Percentiles rank a stretch among this genome's conserved stretches.
phyloP scores from a whole-genome alignment of 1,284 basidiomycete genomes.

The Pascua guehoae region DNA sequence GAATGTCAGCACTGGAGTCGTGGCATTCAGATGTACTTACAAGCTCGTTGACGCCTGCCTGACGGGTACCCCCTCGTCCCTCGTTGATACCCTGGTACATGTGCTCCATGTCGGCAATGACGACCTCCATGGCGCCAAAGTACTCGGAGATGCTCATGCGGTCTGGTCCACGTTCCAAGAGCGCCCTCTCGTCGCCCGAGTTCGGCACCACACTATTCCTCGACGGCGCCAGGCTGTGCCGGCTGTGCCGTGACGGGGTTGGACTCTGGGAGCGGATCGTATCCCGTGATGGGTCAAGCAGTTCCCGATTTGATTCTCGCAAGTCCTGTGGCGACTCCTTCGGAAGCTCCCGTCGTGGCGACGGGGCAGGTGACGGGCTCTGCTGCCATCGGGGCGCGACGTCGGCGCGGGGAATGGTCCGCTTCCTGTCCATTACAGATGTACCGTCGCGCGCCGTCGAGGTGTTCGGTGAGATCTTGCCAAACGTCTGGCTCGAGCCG shows the following conservation, averaged over 20 bases:
- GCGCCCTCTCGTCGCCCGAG: slow-evolving; percentile 35
- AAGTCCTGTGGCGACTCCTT: too few species aligned
- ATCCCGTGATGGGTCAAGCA: too few species aligned
- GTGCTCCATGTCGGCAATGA: slow-evolving; percentile 43
- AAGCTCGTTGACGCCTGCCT: slow-evolving; percentile 42
- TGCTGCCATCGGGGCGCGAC: slow-evolving; percentile 13
- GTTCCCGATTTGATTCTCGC: neutral
- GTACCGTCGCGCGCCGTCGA: neutral
- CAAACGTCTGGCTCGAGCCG: neutral
- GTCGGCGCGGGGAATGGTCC: slow-evolving; percentile 15
- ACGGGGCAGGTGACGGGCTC: neutral
- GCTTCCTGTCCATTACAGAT: slow-evolving; percentile 18
- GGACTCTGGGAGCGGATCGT: too few species aligned
- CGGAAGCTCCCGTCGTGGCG: neutral
- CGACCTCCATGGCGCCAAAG: slow-evolving; percentile 38
- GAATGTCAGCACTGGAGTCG: neutral
- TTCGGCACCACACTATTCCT: neutral
- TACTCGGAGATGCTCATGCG: slow-evolving; percentile 42
- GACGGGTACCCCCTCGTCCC: slow-evolving; percentile 40
- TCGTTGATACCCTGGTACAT: slow-evolving; percentile 42
- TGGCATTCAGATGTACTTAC: slow-evolving; percentile 20
- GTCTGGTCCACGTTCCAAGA: slow-evolving; percentile 38
- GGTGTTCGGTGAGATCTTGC: neutral
- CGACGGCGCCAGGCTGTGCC: too few species aligned
- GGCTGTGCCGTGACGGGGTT: too few species aligned